These are phyloP conservation scores for Lipomyces kockii DNA, from an alignment of 805 yeast species.

Conservation along the genomic window DNA sequence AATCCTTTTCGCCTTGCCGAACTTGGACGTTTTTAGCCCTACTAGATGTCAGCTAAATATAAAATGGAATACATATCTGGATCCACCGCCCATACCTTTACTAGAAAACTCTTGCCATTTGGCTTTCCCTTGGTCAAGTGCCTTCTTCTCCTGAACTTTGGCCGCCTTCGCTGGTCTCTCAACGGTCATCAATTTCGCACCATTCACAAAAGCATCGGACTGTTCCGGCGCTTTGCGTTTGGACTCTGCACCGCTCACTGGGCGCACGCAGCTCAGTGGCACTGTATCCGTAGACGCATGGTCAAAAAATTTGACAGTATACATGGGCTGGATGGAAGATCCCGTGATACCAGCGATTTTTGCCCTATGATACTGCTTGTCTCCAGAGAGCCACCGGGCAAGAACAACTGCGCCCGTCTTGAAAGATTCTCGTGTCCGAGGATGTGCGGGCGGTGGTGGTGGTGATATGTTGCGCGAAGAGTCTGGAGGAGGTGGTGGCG, in stretches of 20 bases:
- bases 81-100: conserved; percentile 17
- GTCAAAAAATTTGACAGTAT: conserved; percentile 40
- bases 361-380: conserved; percentile 41
- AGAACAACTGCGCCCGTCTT: conserved; percentile 39
- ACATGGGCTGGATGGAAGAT: conserved; percentile 37
- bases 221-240: conserved; percentile 18
- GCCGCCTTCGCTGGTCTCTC: conserved; percentile 3
- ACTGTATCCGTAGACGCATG: conserved; percentile 39
- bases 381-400: conserved; percentile 42
- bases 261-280: conserved; percentile 24
- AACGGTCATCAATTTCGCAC: not conserved
- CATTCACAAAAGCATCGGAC: not conserved
- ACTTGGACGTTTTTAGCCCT: conserved; percentile 21
- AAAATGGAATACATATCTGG: not conserved
- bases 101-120: conserved; percentile 43
- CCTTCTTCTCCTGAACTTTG: conserved; percentile 4
- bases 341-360: conserved; percentile 42
- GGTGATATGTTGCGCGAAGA: not conserved
- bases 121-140: conserved; percentile 36
- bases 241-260: not conserved
- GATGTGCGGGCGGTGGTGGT: conserved; percentile 13
- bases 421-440: conserved; percentile 1
- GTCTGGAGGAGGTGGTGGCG: conserved; percentile 16
- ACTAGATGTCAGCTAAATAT: not conserved
- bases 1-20: conserved; percentile 25